A percentile compares a stretch with the other conserved stretches of the same genome.
These are phyloP conservation scores for Capsella bursapastoris DNA, from an alignment of 345 rosid genomes.

Conservation along the genomic window DNA sequence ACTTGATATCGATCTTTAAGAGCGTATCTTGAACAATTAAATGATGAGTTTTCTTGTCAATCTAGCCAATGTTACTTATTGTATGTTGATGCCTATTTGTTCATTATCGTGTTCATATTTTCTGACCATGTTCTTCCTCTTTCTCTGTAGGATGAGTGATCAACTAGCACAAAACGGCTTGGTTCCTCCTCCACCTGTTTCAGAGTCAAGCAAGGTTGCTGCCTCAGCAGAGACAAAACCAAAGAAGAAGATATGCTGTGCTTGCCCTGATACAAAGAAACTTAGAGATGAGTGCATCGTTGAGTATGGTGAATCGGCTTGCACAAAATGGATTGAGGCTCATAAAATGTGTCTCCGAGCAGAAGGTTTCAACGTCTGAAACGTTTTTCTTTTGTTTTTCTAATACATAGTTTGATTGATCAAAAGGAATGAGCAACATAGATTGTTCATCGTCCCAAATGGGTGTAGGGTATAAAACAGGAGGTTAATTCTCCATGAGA, in stretches of 20 bases:
- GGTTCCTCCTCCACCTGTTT: slow-evolving; percentile 44
- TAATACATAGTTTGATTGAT: slow-evolving; percentile 5
- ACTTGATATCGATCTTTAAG: background rate
- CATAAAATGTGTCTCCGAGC: slow-evolving; percentile 88
- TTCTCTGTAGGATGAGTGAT: slow-evolving; percentile 55
- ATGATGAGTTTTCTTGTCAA: background rate
- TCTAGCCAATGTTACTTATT: background rate
- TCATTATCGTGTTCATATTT: slow-evolving; percentile 3
- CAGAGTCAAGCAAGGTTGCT: slow-evolving; percentile 49
- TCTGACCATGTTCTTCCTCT: background rate
- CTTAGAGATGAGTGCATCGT: slow-evolving; percentile 94
- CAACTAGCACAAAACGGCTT: slow-evolving; percentile 52
- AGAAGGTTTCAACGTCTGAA: slow-evolving; percentile 86
- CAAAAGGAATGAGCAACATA: background rate
- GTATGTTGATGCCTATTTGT: background rate
- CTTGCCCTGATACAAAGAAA: slow-evolving; percentile 89
- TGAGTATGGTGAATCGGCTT: slow-evolving; percentile 80
- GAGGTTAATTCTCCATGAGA: slow-evolving; percentile 22
- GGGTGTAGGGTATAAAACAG: slow-evolving; percentile 16
- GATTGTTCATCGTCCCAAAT: slow-evolving; percentile 39
- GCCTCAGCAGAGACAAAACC: slow-evolving; percentile 66
- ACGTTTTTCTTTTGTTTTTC: background rate
- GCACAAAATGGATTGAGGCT: slow-evolving; percentile 96
- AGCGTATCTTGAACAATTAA: background rate
- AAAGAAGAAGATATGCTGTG: slow-evolving; percentile 90